Evolutionary conservation across 2,329 filamentous ascomycete species (phyloP).

Genomic region (Penicillium vulpinum): DNA sequence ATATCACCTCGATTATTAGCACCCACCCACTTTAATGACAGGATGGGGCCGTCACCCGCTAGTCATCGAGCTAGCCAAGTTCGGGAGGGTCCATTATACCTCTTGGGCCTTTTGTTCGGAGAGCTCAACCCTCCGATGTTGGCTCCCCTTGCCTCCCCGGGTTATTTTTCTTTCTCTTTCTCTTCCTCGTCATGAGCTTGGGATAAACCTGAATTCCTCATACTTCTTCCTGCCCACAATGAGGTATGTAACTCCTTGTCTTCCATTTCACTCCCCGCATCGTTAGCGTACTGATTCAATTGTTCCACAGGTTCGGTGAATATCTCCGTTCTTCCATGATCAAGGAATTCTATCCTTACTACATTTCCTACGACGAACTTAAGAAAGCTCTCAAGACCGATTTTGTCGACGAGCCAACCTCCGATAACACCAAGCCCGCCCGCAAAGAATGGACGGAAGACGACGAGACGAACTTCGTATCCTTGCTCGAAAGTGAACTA

Average conservation of each 20-base stretch:
- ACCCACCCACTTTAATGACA: background rate
- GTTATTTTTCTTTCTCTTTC: constrained; percentile 2
- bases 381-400: constrained; percentile 81
- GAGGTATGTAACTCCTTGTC: constrained; percentile 13
- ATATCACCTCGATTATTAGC: background rate
- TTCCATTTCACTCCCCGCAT: constrained; percentile 4
- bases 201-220: background rate
- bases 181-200: constrained; percentile 8
- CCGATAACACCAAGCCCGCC: constrained; percentile 48
- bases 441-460: constrained; percentile 81
- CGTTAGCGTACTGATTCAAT: constrained; percentile 11
- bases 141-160: background rate
- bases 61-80: constrained; percentile 11
- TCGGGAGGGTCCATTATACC: constrained; percentile 1
- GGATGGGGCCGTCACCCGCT: constrained; percentile 11
- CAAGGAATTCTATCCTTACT: constrained; percentile 96
- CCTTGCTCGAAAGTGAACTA: constrained; percentile 82
- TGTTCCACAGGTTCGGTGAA: constrained; percentile 73
- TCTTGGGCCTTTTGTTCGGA: background rate
- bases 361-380: constrained; percentile 94
- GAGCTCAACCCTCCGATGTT: constrained; percentile 7
- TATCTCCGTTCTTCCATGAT: constrained; percentile 94
- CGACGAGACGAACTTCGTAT: constrained; percentile 85
- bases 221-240: constrained; percentile 14
- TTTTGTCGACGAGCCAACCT: constrained; percentile 55